Conservation (phyloP, 305 asterid species). For the Rubia balearica region DNA sequence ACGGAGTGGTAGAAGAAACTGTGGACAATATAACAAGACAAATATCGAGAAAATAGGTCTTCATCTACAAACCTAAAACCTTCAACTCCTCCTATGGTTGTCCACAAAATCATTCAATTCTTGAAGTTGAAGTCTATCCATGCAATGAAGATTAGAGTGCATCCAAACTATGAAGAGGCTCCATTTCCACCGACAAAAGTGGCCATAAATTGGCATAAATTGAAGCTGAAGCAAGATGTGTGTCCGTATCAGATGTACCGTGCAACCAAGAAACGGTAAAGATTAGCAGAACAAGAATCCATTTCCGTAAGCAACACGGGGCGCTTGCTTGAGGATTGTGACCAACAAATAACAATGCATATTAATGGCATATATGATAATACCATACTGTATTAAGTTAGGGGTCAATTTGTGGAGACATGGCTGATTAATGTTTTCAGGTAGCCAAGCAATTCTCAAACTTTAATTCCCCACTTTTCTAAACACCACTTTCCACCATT, state of each 20-base stretch:
- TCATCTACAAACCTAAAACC: not conserved
- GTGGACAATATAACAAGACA: too few relatives aligned
- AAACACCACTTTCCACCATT: not conserved
- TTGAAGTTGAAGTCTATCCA: not conserved
- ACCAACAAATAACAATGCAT: not conserved
- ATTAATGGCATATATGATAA: not conserved
- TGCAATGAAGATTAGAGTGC: not conserved
- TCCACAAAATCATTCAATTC: not conserved
- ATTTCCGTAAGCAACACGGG: constrained; percentile 5
- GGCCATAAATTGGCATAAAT: not conserved
- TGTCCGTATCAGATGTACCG: not conserved
- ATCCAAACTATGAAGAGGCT: not conserved
- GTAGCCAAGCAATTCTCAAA: not conserved
- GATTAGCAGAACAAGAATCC: not conserved
- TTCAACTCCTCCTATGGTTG: not conserved
- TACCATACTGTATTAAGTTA: accelerated
- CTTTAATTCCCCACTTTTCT: not conserved
- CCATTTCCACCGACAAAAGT: constrained; percentile 2
- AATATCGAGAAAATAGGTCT: too few relatives aligned
- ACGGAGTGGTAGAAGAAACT: too few relatives aligned
- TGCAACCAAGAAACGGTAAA: constrained; percentile 1
- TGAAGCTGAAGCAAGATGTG: not conserved
- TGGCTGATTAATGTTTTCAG: not conserved
- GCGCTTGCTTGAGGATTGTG: not conserved
- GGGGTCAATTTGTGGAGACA: not conserved